Percentiles rank a stretch among this genome's conserved stretches.
Conservation (phyloP, 805 yeast genomes). For the Danielozyma ontarioensis region DNA sequence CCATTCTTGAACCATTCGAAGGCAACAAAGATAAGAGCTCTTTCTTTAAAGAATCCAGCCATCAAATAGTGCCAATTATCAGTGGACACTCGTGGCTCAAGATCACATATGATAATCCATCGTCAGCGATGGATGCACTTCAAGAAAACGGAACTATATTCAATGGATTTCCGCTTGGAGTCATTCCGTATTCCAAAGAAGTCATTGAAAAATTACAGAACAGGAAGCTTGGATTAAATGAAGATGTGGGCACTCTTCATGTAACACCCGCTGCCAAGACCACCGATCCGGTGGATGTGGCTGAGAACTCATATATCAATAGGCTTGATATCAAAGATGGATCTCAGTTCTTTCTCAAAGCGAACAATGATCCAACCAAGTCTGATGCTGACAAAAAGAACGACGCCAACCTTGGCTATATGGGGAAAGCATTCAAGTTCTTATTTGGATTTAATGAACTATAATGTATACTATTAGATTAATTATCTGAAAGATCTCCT, state of each 20-base stretch:
- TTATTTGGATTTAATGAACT: conserved; percentile 42
- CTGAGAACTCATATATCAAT: conserved; percentile 17
- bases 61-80: conserved; percentile 56
- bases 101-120: conserved; percentile 69
- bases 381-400: conserved; percentile 14
- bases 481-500: no score
- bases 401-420: conserved; percentile 26
- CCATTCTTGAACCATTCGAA: conserved; percentile 70
- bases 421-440: conserved; percentile 28
- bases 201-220: conserved; percentile 56
- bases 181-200: conserved; percentile 58
- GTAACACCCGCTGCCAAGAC: conserved; percentile 1
- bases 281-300: conserved; percentile 4
- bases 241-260: conserved; percentile 43
- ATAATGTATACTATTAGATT: conserved; percentile 12
- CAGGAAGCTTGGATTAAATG: conserved; percentile 35
- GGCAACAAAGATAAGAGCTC: conserved; percentile 11
- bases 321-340: conserved; percentile 38
- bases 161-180: conserved; percentile 64
- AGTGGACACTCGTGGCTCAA: conserved; percentile 92
- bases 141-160: conserved; percentile 74
- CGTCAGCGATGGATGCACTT: conserved; percentile 77
- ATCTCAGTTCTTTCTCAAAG: conserved; percentile 28
- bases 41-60: conserved; percentile 3
- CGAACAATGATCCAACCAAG: conserved; percentile 16